Evolutionary conservation across 2,329 filamentous ascomycete species (phyloP), one percentile per base, ranked within the genome.

Genomic region (Clonostachys byssicola): DNA sequence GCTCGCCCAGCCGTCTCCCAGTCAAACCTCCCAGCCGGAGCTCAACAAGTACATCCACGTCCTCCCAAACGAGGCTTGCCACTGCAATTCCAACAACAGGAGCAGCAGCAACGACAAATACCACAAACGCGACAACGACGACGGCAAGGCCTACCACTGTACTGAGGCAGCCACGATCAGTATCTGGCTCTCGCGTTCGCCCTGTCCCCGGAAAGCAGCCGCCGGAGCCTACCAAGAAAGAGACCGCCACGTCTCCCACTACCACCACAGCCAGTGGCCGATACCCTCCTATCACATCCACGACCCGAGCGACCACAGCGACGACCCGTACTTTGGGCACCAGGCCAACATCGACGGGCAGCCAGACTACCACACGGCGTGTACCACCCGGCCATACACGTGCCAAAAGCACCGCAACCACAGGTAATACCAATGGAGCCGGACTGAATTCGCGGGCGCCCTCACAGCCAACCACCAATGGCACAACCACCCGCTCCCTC

Each of bases 1-100:
- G 53, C 16, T 79, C 76, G 10, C 75, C 77, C 3, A 80, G 71
- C 56, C 70, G 75, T 38, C 63, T 80, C 34, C 75, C 75, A 38
- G 59, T 73, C 53, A 78, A 75, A 56, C 73, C 72, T 34, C 53
- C 58, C 43, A 59, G 64, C 20, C 60, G 67, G 39, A 61, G 62
- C 17, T 54, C 61, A 38, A 64, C 66, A 12, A 16, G 42, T 23
- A 51, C 56, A 23, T 48, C 48, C 16, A 50, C 47, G 9, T 40
- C 14, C 12, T 23, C 39, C 5, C 33, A 18, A 36, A 39, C 36
- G 34, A 49, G 36, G 16, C 30, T 44, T 23, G 34, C 43, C 18
- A 30, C 23, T 10, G 23, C 23, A 30, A 30, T 30, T 9, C 23
- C 23, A 10, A 30, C 23, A 30, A 30, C 23, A 30, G 23, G 23